These are phyloP conservation scores for Lachancea sp. DNA, from an alignment of 805 yeast species.

Conservation along the genomic window DNA sequence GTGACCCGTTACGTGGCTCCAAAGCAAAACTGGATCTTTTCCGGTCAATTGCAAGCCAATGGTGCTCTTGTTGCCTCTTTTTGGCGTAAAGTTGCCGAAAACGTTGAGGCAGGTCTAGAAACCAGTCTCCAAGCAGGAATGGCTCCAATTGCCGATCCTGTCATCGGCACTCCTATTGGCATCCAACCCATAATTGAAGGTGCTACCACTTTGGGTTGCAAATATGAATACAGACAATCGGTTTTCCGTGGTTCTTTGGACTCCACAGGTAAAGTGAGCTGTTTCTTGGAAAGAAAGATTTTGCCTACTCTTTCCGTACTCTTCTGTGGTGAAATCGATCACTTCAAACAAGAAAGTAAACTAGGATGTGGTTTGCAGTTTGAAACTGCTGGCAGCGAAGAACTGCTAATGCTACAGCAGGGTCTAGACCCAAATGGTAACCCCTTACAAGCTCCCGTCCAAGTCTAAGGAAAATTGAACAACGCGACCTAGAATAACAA, in stretches of 20 bases:
- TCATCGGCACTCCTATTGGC: conserved; percentile 74
- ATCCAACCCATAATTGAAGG: conserved; percentile 85
- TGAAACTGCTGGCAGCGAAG: conserved; percentile 92
- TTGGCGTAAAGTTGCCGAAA: conserved; percentile 90
- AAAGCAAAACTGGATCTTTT: conserved; percentile 78
- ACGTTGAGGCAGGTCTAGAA: conserved; percentile 92
- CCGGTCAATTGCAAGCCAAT: conserved; percentile 89
- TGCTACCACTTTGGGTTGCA: conserved; percentile 89
- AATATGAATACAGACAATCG: conserved; percentile 95
- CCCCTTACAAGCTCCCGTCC: conserved; percentile 77
- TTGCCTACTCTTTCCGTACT: conserved; percentile 84
- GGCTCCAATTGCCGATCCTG: conserved; percentile 65
- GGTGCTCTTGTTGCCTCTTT: conserved; percentile 85
- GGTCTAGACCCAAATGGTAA: conserved; percentile 82
- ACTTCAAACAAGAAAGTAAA: conserved; percentile 66
- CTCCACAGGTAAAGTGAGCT: conserved; percentile 82
- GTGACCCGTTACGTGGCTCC: conserved; percentile 77
- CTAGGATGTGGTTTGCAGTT: conserved; percentile 93
- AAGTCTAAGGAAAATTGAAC: conserved; percentile 27
- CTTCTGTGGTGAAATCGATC: conserved; percentile 92
- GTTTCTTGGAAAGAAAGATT: conserved; percentile 87
- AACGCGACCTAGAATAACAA: background rate
- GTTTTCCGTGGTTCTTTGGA: conserved; percentile 93
- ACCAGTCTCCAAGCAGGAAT: conserved; percentile 72
- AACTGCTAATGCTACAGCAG: conserved; percentile 85